A percentile compares a stretch with the other conserved stretches of the same genome.
These are phyloP conservation scores for Lablab purpureus DNA, from an alignment of 306 rosid genomes.

Conservation along the genomic window DNA sequence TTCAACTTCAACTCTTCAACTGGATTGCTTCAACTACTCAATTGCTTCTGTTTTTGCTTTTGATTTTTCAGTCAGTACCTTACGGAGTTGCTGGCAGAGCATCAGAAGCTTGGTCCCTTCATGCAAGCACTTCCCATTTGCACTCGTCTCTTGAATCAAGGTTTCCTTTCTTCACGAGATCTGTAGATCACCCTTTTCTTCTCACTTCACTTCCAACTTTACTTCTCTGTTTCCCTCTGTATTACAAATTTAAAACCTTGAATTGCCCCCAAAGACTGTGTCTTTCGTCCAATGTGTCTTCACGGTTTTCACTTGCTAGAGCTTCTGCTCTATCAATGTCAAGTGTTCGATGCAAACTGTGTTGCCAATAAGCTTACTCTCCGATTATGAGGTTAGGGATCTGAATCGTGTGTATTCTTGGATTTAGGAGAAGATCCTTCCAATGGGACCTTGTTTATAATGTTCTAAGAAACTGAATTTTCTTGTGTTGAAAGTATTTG, in stretches of 20 bases:
- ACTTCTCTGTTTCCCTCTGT: not conserved
- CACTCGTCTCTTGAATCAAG: slow-evolving; percentile 93
- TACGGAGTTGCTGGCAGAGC: slow-evolving; percentile 87
- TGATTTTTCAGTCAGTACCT: slow-evolving; percentile 73
- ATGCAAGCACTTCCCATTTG: slow-evolving; percentile 89
- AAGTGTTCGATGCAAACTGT: not conserved
- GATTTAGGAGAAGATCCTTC: slow-evolving; percentile 1
- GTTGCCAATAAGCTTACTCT: not conserved
- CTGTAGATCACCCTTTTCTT: not conserved
- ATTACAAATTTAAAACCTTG: not conserved
- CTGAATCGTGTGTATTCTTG: slow-evolving; percentile 3
- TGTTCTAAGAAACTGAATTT: not conserved
- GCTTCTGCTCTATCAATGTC: not conserved
- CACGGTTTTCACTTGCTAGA: not conserved
- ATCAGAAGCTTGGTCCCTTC: slow-evolving; percentile 96
- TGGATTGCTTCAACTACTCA: not conserved
- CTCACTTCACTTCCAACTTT: not conserved
- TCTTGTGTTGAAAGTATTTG: not conserved
- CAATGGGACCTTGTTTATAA: not conserved
- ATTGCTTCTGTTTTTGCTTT: not conserved
- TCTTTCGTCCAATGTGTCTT: slow-evolving; percentile 32
- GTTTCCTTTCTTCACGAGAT: slow-evolving; percentile 34
- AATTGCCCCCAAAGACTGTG: not conserved
- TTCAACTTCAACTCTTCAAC: not conserved
- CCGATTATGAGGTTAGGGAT: not conserved